Evolutionary conservation across 2,329 filamentous ascomycete species (phyloP), one percentile per base, ranked within the genome.

Genomic region (Phaeosphaeria sp.): DNA sequence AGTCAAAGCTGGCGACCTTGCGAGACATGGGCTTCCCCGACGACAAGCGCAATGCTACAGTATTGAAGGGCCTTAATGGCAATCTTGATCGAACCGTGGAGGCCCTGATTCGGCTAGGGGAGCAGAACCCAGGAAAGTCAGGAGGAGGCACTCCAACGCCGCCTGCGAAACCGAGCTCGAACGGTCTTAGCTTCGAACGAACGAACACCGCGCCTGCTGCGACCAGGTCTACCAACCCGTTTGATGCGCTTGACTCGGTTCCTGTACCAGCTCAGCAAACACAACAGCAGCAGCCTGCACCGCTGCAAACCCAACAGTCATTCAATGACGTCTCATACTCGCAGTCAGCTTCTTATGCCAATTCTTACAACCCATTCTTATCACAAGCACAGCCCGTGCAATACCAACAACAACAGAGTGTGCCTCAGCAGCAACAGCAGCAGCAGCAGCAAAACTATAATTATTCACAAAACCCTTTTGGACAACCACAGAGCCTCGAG

Each of bases 11-110:
- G 73, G 82, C 83, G 2, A 88, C 87, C 52, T 80, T 99, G 56
- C 86, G 88, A 54, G 93, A 97, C 55, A 96, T 98, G 93, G 95
- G 95, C 0, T 99, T 99, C 69, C 82, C 81, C 3, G 93, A 99
- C 72, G 88, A 90, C 43, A 91, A 90, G 67, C 87, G 90, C 58
- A 98, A 97, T 71, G 83, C 87, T 4, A 87, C 90, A 52, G 88
- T 97, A 23, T 80, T 99, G 18, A 93, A 93, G 73, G 90, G 90
- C 2, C 84, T 96, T 27, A 89, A 90, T 70, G 93, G 94, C 3
- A 93, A 95, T 71, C 73, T 99, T 56, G 92, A 97, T 66, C 90
- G 87, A 75, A 88, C 94, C 0, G 87, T 98, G 46, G 94, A 98
- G 76, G 87, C 92, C 18, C 79, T 99, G 69, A 87, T 95, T 55